Evolutionary conservation across 371 early-diverging fungal species (phyloP).

Genomic region (Mortierella sp.): DNA sequence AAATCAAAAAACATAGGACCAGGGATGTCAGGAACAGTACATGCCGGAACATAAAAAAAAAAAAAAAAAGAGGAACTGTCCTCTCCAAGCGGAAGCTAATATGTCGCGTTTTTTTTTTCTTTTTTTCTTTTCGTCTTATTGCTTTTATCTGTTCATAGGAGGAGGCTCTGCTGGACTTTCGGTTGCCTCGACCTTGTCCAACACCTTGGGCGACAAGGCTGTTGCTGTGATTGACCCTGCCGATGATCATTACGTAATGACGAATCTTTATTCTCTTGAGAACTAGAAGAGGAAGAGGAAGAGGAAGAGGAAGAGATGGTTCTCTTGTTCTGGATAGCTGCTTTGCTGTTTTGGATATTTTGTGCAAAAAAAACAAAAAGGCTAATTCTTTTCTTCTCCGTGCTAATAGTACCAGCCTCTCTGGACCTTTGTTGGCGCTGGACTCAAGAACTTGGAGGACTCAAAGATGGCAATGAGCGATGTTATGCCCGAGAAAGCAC

Average conservation of each 20-base stretch:
- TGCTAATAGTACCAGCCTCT: slow-evolving; percentile 82
- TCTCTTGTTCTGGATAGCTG: background rate
- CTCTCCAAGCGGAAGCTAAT: background rate
- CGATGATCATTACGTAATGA: slow-evolving; percentile 76
- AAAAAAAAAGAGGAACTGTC: background rate
- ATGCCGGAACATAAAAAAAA: no score
- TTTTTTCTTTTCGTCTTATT: background rate
- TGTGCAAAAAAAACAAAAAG: background rate
- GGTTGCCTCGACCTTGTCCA: slow-evolving; percentile 72
- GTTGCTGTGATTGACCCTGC: slow-evolving; percentile 88
- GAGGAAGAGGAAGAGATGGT: background rate
- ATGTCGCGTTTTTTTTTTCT: background rate
- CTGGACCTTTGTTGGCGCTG: slow-evolving; percentile 92
- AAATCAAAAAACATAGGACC: no score
- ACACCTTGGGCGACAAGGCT: slow-evolving; percentile 70
- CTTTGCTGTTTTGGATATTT: background rate
- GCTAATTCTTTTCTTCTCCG: background rate
- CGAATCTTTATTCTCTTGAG: background rate
- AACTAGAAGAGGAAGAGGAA: background rate
- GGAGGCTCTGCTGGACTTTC: slow-evolving; percentile 71
- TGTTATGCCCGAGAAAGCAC: slow-evolving; percentile 76
- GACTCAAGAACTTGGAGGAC: slow-evolving; percentile 81
- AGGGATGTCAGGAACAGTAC: no score
- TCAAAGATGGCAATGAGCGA: slow-evolving; percentile 73
- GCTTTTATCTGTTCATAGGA: no score